These are phyloP conservation scores for Zoysia japonica DNA, from an alignment of 176 grass and related monocot species.

Conservation along the genomic window DNA sequence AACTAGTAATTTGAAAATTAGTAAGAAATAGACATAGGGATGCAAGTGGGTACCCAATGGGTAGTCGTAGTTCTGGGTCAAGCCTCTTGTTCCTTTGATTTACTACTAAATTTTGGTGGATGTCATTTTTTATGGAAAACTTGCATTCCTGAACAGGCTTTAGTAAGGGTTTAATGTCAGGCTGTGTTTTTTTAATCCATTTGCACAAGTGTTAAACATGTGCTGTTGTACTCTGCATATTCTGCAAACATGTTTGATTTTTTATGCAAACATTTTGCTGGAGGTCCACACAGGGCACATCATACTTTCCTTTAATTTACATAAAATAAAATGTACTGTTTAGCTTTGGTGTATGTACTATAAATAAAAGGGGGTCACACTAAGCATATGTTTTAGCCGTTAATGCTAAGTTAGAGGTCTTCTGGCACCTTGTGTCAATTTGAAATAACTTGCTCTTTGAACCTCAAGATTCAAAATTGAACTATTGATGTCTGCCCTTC, in stretches of 20 bases:
- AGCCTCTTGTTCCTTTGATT: no score
- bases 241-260: conserved; percentile 1
- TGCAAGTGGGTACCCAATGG: no score
- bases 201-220: not conserved
- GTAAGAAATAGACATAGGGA: not conserved
- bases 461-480: not conserved
- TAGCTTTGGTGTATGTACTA: not conserved
- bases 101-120: no score
- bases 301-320: not conserved
- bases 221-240: not conserved
- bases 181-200: not conserved
- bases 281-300: not conserved
- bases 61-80: no score
- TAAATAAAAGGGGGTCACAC: not conserved
- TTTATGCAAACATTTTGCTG: not conserved
- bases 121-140: no score
- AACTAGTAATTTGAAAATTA: not conserved
- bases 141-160: not conserved
- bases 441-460: not conserved
- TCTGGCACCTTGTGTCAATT: not conserved
- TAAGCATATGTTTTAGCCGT: not conserved
- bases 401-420: not conserved
- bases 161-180: not conserved
- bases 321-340: not conserved
- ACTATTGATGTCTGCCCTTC: not conserved